These are phyloP conservation scores for Juglanconis oblonga DNA, from an alignment of 2,329 filamentous ascomycete species.

Conservation along the genomic window DNA sequence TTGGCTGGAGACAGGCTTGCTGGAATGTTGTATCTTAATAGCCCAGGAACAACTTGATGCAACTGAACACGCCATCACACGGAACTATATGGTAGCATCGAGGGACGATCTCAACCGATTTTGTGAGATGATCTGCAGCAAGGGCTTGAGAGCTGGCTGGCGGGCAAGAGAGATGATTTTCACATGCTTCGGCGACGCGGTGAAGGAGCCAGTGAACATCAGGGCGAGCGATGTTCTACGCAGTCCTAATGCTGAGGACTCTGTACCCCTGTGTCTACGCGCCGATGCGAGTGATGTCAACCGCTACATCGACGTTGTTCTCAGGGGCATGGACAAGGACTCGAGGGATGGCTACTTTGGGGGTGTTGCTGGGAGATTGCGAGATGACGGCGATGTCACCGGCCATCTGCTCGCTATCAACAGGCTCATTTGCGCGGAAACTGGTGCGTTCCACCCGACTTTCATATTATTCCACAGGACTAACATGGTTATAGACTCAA, in stretches of 20 bases:
- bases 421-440: conserved; percentile 31
- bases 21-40: conserved; percentile 14
- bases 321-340: conserved; percentile 21
- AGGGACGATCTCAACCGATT: conserved; percentile 15
- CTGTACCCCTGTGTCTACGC: conserved; percentile 27
- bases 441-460: conserved; percentile 3
- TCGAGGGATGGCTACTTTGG: conserved; percentile 37
- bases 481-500: conserved; percentile 6
- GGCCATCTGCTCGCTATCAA: conserved; percentile 44
- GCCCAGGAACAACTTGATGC: conserved; percentile 18
- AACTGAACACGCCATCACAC: conserved; percentile 19
- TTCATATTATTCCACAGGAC: background rate
- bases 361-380: conserved; percentile 33
- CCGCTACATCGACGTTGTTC: conserved; percentile 27
- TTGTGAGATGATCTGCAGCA: conserved; percentile 21
- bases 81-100: conserved; percentile 2
- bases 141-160: conserved; percentile 37
- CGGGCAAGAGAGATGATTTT: conserved; percentile 42
- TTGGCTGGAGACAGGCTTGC: background rate
- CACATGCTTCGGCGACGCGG: conserved; percentile 31
- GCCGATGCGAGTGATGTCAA: conserved; percentile 29
- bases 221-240: conserved; percentile 1
- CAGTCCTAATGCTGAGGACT: background rate
- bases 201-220: conserved; percentile 32
- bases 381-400: conserved; percentile 29